Conservation (phyloP, 768 basidiomycete species). For the Auricularia sp. region DNA sequence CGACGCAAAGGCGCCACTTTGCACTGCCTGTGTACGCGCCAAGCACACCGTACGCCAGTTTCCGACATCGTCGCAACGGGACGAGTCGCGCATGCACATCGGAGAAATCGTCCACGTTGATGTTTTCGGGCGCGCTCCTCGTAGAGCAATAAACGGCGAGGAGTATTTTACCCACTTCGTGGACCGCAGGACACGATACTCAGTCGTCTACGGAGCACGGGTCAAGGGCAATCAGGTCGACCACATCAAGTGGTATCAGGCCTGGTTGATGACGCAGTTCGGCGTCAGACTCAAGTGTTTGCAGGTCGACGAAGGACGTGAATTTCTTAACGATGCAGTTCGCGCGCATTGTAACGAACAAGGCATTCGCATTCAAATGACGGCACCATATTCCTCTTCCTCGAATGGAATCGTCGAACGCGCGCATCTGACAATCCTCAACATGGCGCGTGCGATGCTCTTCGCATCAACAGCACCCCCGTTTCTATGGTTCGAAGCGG, state of each 20-base stretch:
- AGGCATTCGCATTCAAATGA: constrained; percentile 14
- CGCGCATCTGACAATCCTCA: constrained; percentile 23
- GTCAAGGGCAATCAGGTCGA: constrained; percentile 3
- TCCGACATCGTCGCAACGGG: background rate
- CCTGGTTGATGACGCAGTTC: constrained; percentile 5
- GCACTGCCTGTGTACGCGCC: background rate
- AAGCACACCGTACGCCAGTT: background rate
- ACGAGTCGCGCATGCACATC: background rate
- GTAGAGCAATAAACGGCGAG: background rate
- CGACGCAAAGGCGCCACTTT: background rate
- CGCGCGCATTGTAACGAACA: constrained; percentile 8
- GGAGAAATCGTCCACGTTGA: constrained; percentile 3
- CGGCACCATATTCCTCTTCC: constrained; percentile 27
- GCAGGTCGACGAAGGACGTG: constrained; percentile 16
- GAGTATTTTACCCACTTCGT: constrained; percentile 9
- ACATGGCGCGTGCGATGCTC: constrained; percentile 25
- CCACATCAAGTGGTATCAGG: constrained; percentile 4
- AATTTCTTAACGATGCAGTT: constrained; percentile 13
- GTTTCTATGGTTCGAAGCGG: background rate
- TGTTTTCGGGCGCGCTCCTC: constrained; percentile 6
- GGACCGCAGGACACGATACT: constrained; percentile 6
- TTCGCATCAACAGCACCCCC: too few relatives aligned
- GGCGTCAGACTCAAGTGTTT: constrained; percentile 7
- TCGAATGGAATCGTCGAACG: constrained; percentile 26
- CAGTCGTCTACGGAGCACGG: constrained; percentile 1